Conservation (phyloP, 345 rosid genomes). For the Populus nigra region DNA sequence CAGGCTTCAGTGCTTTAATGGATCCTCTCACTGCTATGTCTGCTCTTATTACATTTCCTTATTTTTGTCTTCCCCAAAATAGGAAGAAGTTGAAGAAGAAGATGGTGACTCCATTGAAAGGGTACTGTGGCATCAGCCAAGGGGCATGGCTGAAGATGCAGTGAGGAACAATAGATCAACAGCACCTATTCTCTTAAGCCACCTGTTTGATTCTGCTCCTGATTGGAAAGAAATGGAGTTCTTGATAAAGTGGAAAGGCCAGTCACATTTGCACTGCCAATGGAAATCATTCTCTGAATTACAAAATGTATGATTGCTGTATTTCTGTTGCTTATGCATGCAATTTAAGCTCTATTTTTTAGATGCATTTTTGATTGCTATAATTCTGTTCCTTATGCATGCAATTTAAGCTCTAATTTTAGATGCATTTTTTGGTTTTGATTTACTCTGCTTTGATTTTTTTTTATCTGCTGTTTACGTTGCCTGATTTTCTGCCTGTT, state of each 20-base stretch:
- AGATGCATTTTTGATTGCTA: conserved; percentile 10
- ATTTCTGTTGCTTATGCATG: neutral
- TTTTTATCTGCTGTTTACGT: conserved; percentile 7
- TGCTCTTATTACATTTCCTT: neutral
- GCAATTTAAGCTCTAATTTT: neutral
- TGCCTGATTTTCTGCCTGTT: neutral
- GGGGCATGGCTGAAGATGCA: conserved; percentile 77
- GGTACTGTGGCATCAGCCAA: conserved; percentile 97
- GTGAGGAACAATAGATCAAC: conserved; percentile 51
- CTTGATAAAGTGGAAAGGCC: conserved; percentile 98
- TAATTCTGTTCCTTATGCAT: neutral
- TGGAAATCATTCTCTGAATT: conserved; percentile 83
- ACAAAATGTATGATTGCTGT: conserved; percentile 65
- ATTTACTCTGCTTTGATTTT: neutral
- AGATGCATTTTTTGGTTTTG: neutral
- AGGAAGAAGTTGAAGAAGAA: conserved; percentile 97
- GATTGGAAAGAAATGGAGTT: conserved; percentile 94
- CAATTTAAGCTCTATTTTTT: neutral
- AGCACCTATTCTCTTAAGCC: conserved; percentile 69
- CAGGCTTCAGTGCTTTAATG: neutral
- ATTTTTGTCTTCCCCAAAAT: neutral
- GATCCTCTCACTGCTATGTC: neutral
- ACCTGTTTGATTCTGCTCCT: conserved; percentile 69
- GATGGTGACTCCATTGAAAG: conserved; percentile 93
- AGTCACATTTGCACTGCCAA: conserved; percentile 96